These are phyloP conservation scores for Lepidium campestre DNA, from an alignment of 441 rosid species.

Conservation along the genomic window DNA sequence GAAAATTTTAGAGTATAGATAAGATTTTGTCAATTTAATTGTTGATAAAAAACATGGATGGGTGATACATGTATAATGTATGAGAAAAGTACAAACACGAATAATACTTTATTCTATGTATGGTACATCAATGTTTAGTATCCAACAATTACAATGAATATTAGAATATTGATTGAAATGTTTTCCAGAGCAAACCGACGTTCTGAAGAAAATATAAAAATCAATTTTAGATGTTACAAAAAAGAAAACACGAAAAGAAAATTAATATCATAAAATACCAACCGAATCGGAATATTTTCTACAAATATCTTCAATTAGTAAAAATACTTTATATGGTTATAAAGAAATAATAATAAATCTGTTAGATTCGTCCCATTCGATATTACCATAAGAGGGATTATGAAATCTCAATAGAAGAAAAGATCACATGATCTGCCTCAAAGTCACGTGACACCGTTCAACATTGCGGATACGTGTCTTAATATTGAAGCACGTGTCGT, in stretches of 20 bases:
- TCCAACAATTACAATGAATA: neutral
- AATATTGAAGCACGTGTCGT: constrained; percentile 14
- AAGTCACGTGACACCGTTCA: constrained; percentile 21
- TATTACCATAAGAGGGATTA: neutral
- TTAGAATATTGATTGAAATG: neutral
- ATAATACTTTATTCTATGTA: neutral
- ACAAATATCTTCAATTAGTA: neutral
- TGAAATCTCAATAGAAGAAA: neutral
- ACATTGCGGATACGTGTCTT: constrained; percentile 1
- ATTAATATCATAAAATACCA: neutral
- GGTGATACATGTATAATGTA: too few relatives aligned
- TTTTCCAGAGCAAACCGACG: neutral
- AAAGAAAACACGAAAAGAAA: neutral
- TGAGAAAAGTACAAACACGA: neutral
- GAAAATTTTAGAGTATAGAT: too few relatives aligned
- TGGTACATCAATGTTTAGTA: neutral
- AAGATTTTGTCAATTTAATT: too few relatives aligned
- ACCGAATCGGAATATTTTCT: constrained; percentile 5
- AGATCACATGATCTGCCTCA: constrained; percentile 13
- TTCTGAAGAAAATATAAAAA: neutral
- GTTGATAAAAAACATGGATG: too few relatives aligned
- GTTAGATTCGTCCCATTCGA: constrained; percentile 23
- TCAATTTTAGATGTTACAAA: too few relatives aligned
- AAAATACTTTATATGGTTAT: neutral
- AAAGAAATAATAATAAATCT: neutral